These are phyloP conservation scores for Cavenderia fasciculata DNA, from an alignment of 78 protist genomes.

Conservation along the genomic window DNA sequence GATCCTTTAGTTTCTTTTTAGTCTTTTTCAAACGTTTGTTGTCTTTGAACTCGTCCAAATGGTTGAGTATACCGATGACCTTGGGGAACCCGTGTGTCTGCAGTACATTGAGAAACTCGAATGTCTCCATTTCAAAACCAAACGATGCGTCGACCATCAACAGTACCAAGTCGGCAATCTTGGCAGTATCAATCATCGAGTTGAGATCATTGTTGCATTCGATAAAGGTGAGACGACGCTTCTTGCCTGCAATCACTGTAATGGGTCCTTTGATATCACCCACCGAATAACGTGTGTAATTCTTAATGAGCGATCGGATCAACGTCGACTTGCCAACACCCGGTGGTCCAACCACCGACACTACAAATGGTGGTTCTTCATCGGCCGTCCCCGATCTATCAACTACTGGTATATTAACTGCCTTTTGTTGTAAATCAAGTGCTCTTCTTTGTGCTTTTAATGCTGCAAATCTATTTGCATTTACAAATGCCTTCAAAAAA, in stretches of 20 bases:
- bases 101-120: constrained; percentile 98
- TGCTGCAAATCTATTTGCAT: constrained; percentile 47
- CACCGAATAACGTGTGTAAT: constrained; percentile 93
- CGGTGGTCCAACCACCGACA: constrained; percentile 98
- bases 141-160: constrained; percentile 96
- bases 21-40: constrained; percentile 85
- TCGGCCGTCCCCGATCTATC: constrained; percentile 85
- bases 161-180: constrained; percentile 97
- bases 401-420: constrained; percentile 85
- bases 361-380: constrained; percentile 93
- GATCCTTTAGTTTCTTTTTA: constrained; percentile 91
- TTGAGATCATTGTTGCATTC: constrained; percentile 97
- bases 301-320: constrained; percentile 96
- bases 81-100: constrained; percentile 98
- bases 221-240: constrained; percentile 95
- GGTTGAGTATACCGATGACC: constrained; percentile 98
- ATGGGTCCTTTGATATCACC: constrained; percentile 94
- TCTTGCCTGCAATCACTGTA: constrained; percentile 93
- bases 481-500: constrained; percentile 82
- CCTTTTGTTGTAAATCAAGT: constrained; percentile 77
- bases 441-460: constrained; percentile 2
- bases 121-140: constrained; percentile 99
- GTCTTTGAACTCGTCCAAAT: constrained; percentile 94
- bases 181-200: constrained; percentile 98
- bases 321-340: constrained; percentile 97